Conservation (phyloP, 2,329 filamentous ascomycete species). For the Grosmannia huntii region DNA sequence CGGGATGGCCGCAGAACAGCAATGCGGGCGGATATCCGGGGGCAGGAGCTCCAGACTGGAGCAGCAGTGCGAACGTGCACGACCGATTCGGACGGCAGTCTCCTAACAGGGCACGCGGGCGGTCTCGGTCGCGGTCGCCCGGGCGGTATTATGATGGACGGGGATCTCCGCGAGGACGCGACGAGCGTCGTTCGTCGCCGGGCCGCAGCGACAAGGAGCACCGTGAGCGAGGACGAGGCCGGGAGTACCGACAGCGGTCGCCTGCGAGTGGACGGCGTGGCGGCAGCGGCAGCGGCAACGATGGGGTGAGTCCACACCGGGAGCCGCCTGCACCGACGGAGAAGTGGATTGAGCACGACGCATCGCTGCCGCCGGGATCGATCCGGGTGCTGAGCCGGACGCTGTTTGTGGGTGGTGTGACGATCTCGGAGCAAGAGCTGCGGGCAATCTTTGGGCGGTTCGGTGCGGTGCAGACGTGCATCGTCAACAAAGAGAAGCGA, state of each 20-base stretch:
- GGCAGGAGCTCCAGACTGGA: neutral
- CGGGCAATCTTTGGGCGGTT: constrained; percentile 68
- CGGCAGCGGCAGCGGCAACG: constrained; percentile 14
- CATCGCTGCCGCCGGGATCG: constrained; percentile 55
- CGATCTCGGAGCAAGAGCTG: constrained; percentile 71
- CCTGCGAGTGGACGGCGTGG: constrained; percentile 37
- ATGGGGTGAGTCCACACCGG: constrained; percentile 43
- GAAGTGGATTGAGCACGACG: constrained; percentile 75
- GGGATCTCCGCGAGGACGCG: constrained; percentile 19
- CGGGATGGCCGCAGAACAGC: constrained; percentile 13
- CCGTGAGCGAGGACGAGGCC: constrained; percentile 33
- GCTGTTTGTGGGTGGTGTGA: constrained; percentile 91
- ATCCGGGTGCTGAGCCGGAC: constrained; percentile 95
- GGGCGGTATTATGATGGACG: constrained; percentile 40
- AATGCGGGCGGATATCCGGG: neutral
- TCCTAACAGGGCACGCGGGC: constrained; percentile 42
- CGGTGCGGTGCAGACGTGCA: constrained; percentile 89
- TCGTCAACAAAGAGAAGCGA: constrained; percentile 94
- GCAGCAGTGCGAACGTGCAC: constrained; percentile 9
- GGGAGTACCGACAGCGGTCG: constrained; percentile 80
- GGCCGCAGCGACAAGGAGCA: constrained; percentile 43
- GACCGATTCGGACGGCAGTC: constrained; percentile 46
- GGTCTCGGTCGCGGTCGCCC: constrained; percentile 68
- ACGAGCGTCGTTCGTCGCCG: constrained; percentile 41
- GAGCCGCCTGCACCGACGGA: constrained; percentile 20